Conservation (phyloP, 768 basidiomycete species). For the Pleurotus sapidus region DNA sequence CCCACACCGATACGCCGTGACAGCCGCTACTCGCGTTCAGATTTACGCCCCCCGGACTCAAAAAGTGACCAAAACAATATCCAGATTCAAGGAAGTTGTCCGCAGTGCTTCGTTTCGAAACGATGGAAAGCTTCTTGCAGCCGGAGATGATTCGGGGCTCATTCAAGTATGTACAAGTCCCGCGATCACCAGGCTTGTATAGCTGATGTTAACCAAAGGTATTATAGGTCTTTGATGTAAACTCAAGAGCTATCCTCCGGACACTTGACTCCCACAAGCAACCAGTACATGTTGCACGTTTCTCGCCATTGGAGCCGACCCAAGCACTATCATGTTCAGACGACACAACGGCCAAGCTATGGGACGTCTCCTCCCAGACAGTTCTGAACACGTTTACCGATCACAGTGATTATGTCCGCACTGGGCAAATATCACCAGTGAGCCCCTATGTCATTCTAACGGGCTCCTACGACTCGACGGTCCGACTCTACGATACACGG, state of each 20-base stretch:
- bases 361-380: slow-evolving; percentile 92
- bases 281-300: slow-evolving; percentile 92
- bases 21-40: slow-evolving; percentile 89
- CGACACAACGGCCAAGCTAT: slow-evolving; percentile 90
- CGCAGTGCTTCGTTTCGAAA: slow-evolving; percentile 83
- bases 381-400: slow-evolving; percentile 74
- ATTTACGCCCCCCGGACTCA: slow-evolving; percentile 96
- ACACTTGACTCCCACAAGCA: slow-evolving; percentile 93
- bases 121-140: slow-evolving; percentile 94
- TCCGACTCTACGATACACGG: slow-evolving; percentile 83
- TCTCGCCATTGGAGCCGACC: slow-evolving; percentile 77
- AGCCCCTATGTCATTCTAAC: slow-evolving; percentile 86
- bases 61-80: slow-evolving; percentile 94
- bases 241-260: slow-evolving; percentile 89
- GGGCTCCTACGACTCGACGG: slow-evolving; percentile 92
- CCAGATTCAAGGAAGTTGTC: slow-evolving; percentile 95
- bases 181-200: background rate
- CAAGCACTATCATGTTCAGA: slow-evolving; percentile 94
- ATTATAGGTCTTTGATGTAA: slow-evolving; percentile 84
- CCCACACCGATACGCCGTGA: slow-evolving; percentile 95
- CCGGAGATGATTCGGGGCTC: slow-evolving; percentile 91
- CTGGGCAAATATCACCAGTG: slow-evolving; percentile 81
- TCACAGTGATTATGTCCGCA: slow-evolving; percentile 95
- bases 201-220: background rate
- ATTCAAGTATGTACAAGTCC: slow-evolving; percentile 56